These are phyloP conservation scores for Paulownia fortunei DNA, from an alignment of 257 asterid genomes.

Conservation along the genomic window DNA sequence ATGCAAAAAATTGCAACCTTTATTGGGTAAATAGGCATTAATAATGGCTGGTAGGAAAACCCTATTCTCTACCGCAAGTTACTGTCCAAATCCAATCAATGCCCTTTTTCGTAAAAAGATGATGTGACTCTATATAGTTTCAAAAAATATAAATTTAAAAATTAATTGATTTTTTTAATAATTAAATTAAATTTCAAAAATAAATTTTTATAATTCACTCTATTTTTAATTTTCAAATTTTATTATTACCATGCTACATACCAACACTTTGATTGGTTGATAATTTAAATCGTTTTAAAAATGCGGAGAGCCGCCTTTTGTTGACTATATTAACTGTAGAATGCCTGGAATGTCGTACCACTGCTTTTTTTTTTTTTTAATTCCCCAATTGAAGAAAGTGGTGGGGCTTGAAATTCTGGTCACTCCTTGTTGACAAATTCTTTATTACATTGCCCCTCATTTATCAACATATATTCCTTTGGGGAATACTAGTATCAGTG, in stretches of 20 bases:
- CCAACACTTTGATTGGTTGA: slow-evolving; percentile 21
- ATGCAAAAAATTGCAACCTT: slow-evolving; percentile 9
- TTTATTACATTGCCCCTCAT: background rate
- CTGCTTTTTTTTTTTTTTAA: slow-evolving; percentile 9
- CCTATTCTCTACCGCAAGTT: background rate
- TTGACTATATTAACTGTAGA: slow-evolving; percentile 28
- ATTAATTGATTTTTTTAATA: no score
- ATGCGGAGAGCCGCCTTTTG: slow-evolving; percentile 16
- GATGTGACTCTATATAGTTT: background rate
- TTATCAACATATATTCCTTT: background rate
- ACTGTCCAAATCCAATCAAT: background rate
- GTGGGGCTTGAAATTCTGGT: slow-evolving; percentile 26
- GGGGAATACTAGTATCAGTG: no score
- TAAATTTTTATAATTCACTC: no score
- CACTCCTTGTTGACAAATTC: background rate
- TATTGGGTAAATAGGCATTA: background rate
- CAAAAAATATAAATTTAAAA: no score
- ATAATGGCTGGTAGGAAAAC: background rate
- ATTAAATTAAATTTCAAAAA: no score
- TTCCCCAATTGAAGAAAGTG: slow-evolving; percentile 14
- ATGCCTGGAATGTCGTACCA: slow-evolving; percentile 31
- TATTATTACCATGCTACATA: no score
- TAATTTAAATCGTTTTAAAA: background rate
- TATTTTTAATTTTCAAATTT: no score
- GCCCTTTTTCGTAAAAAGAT: background rate